Percentiles rank a stretch among this genome's conserved stretches.
Evolutionary conservation across 2,329 filamentous ascomycete genomes (phyloP).

Genomic region (Ophiostoma pallidulum): DNA sequence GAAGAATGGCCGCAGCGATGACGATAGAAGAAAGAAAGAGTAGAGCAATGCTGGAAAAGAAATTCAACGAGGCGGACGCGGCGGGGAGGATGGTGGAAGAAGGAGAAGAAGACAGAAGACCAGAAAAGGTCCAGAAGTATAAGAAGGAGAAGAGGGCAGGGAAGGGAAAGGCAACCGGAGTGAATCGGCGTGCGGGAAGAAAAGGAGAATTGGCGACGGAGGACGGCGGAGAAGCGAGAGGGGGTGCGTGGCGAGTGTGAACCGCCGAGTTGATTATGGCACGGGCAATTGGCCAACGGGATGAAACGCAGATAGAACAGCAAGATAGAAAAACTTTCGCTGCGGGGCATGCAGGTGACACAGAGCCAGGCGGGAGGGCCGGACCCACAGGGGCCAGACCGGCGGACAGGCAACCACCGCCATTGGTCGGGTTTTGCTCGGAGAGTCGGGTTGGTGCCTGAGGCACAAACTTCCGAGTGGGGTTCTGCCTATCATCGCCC

Average conservation of each 20-base stretch:
- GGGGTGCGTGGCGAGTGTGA: background rate
- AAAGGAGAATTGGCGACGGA: background rate
- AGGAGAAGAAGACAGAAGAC: background rate
- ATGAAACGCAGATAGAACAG: background rate
- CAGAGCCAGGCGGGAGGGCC: too few species aligned
- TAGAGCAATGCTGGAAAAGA: background rate
- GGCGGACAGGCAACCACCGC: too few species aligned
- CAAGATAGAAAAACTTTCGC: too few species aligned
- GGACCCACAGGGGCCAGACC: too few species aligned
- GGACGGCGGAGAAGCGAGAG: constrained; percentile 3
- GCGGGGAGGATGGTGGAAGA: background rate
- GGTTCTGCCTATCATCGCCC: too few species aligned
- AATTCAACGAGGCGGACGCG: background rate
- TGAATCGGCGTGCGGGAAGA: too few species aligned
- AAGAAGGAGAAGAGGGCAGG: background rate
- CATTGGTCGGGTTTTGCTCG: too few species aligned
- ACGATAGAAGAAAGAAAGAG: background rate
- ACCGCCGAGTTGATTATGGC: background rate
- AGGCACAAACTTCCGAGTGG: too few species aligned
- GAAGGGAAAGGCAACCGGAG: background rate
- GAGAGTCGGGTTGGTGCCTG: too few species aligned
- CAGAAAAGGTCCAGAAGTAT: background rate
- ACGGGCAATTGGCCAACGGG: constrained; percentile 10
- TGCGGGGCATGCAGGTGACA: too few species aligned
- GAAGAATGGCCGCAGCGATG: too few species aligned